Conservation (phyloP, 192 early-diverging fungal species). For the Coemansia sp. region DNA sequence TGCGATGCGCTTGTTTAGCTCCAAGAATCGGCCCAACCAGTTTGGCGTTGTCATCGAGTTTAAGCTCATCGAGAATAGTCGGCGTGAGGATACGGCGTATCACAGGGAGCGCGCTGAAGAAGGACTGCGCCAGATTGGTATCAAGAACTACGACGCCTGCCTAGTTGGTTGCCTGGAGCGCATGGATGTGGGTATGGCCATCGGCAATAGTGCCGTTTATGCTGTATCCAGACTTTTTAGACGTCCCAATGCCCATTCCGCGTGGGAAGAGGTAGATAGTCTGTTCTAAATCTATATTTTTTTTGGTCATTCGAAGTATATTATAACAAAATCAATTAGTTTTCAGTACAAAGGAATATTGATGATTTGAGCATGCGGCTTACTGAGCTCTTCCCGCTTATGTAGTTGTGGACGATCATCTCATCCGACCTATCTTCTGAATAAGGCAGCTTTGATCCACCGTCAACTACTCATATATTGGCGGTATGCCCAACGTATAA, state of each 20-base stretch:
- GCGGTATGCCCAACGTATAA: too few species aligned
- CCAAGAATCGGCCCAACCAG: slow-evolving; percentile 13
- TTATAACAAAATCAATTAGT: background rate
- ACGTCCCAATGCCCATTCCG: background rate
- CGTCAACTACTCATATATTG: too few species aligned
- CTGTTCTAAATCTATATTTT: background rate
- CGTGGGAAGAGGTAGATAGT: background rate
- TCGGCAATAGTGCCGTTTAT: slow-evolving; percentile 17
- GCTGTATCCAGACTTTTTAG: slow-evolving; percentile 8
- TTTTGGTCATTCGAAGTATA: background rate
- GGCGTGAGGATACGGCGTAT: background rate
- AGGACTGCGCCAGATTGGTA: slow-evolving; percentile 2
- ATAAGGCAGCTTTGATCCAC: too few species aligned
- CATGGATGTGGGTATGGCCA: slow-evolving; percentile 21
- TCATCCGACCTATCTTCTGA: too few species aligned
- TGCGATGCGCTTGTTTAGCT: slow-evolving; percentile 25
- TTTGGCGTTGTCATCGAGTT: slow-evolving; percentile 20
- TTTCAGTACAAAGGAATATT: too few species aligned
- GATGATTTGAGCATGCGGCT: too few species aligned
- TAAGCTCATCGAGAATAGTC: slow-evolving; percentile 6
- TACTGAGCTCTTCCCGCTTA: too few species aligned
- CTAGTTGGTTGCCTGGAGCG: slow-evolving; percentile 14
- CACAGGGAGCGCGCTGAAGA: slow-evolving; percentile 10
- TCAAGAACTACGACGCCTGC: slow-evolving; percentile 14
- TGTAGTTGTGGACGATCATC: too few species aligned